Base-by-base conservation (phyloP, 805 yeast genomes). In the Lipomyces kockii region DNA sequence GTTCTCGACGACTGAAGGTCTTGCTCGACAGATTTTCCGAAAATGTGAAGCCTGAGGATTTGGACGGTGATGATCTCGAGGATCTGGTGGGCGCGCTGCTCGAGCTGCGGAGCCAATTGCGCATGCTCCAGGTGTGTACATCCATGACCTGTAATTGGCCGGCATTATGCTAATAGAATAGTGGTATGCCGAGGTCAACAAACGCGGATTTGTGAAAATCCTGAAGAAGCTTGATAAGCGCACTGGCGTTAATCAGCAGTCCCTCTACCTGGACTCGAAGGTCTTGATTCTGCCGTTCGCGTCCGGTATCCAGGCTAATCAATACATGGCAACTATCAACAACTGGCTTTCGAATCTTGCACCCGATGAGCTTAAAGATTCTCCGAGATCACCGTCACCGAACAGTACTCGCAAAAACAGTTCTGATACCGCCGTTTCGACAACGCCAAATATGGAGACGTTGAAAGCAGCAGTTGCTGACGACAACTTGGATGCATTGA, bases 131-230 rank as follows among this genome's bases (percentile, higher is more conserved):
- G 64, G 73, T 70, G 46, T 37, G 52, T 37, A 22, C 22, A 34
- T 58, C 2, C 20, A 9, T 32, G 14, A 35, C 17, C 8, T 35
- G 29, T n/a, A 29, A 3, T n/a, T 29, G 29, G 25, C 43, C 37
- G 22, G 22, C 22, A 2, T 22, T 6, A 37, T 53, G 27, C 56
- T 62, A 25, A 54, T 29, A 7, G 34, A 52, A 14, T 37, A 72
- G 77, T 94, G 98, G 97, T 93, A 86, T 77, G 96, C 96, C 29
- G 98, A 94, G 75, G 85, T 93, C 74, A 93, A 93, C 81, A 91
- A 89, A 75, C 87, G 96, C 68, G 98, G 97, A 0, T 90, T 92
- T 73, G 85, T 87, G 63, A 93, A 93, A 80, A 94, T 94, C 71
- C 81, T 94, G 75, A 93, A 93, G 80, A 93, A 93, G 75, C 82